These are phyloP conservation scores for Metschnikowia similis DNA, from an alignment of 805 yeast genomes.

Conservation along the genomic window DNA sequence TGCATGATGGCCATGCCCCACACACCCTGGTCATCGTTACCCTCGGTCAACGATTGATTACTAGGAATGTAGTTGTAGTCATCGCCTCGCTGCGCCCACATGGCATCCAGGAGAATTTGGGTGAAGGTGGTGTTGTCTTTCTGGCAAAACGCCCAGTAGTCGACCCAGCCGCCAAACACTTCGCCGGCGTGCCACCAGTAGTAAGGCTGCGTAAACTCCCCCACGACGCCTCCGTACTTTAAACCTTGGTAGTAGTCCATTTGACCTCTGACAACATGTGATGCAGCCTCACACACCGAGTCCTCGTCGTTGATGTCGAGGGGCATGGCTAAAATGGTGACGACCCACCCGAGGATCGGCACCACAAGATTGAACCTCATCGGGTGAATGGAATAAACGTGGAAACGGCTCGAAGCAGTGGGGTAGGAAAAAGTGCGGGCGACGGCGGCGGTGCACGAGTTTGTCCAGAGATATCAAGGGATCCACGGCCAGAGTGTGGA, in stretches of 20 bases:
- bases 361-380: background rate
- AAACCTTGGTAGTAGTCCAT: constrained; percentile 44
- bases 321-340: constrained; percentile 6
- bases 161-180: constrained; percentile 46
- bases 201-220: constrained; percentile 43
- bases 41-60: constrained; percentile 46
- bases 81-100: constrained; percentile 42
- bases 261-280: constrained; percentile 32
- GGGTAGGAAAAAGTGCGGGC: background rate
- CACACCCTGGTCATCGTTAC: constrained; percentile 52
- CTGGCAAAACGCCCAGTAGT: constrained; percentile 38
- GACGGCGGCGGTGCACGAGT: background rate
- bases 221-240: constrained; percentile 41
- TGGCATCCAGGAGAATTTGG: constrained; percentile 30
- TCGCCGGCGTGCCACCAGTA: constrained; percentile 55
- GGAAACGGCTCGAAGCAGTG: background rate
- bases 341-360: constrained; percentile 5
- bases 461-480: background rate
- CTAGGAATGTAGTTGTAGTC: constrained; percentile 40
- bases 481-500: background rate
- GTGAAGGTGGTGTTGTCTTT: constrained; percentile 29
- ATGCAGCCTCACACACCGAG: constrained; percentile 41
- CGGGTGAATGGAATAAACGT: background rate
- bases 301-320: constrained; percentile 37
- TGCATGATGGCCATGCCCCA: constrained; percentile 47